Conservation (phyloP, 805 yeast genomes). For the Scheffersomyces coipomensis region DNA sequence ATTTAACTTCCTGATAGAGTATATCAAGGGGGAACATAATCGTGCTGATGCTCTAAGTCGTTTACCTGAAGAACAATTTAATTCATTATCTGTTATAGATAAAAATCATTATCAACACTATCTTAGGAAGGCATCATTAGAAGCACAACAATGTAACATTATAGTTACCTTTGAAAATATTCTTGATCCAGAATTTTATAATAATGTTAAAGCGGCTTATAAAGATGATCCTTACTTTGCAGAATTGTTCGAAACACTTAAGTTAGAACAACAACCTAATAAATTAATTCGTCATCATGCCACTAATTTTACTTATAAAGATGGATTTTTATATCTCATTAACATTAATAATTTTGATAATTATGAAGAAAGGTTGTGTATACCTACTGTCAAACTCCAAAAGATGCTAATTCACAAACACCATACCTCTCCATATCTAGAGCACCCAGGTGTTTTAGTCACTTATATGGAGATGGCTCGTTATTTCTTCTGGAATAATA, state of each 20-base stretch:
- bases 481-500: conserved; percentile 1
- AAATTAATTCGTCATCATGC: background rate
- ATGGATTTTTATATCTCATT: background rate
- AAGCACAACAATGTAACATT: too few relatives aligned
- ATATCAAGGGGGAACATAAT: conserved; percentile 1
- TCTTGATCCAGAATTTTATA: background rate
- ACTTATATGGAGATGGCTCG: background rate
- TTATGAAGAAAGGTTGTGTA: background rate
- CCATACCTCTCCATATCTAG: background rate
- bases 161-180: too few relatives aligned
- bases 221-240: background rate
- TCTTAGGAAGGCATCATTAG: too few relatives aligned
- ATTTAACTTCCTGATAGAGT: conserved; percentile 1
- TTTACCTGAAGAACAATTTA: too few relatives aligned
- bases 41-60: background rate
- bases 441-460: background rate
- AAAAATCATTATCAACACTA: too few relatives aligned
- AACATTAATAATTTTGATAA: background rate
- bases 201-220: background rate
- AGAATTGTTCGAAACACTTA: too few relatives aligned
- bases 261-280: too few relatives aligned
- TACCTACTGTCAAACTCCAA: background rate
- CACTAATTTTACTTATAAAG: background rate
- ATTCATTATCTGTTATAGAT: too few relatives aligned
- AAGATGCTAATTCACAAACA: background rate